A percentile compares a stretch with the other conserved stretches of the same genome.
Conservation (phyloP, 2,329 filamentous ascomycete genomes). For the Dactylellina sp. region DNA sequence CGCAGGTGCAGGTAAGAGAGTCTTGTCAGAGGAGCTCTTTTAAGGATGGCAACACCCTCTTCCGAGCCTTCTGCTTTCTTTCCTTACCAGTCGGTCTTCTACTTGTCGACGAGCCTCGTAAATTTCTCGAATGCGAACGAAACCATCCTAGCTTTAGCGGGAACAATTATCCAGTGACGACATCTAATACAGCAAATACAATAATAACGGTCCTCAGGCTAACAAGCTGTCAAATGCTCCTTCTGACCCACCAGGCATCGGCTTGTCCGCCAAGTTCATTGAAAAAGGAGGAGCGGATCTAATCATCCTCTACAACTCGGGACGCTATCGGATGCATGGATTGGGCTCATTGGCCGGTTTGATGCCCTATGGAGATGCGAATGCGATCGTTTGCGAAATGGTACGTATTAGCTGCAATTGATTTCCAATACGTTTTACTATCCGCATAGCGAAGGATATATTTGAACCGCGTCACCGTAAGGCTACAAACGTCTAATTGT, state of each 20-base stretch:
- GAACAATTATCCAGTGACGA: too few species aligned
- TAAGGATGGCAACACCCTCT: neutral
- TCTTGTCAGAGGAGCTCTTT: neutral
- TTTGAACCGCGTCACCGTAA: too few species aligned
- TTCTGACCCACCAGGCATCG: constrained; percentile 69
- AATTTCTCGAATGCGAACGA: too few species aligned
- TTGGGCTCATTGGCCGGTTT: constrained; percentile 74
- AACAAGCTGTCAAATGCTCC: constrained; percentile 4
- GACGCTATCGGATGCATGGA: constrained; percentile 79
- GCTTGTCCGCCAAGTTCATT: constrained; percentile 77
- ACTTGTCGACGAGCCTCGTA: too few species aligned
- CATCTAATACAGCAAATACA: too few species aligned
- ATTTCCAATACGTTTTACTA: too few species aligned
- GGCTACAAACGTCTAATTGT: neutral
- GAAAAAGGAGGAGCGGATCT: constrained; percentile 76
- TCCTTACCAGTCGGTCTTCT: too few species aligned
- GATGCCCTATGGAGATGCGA: constrained; percentile 49
- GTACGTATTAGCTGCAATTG: constrained; percentile 61
- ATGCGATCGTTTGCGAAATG: constrained; percentile 67
- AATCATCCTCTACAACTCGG: constrained; percentile 79
- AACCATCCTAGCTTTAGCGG: too few species aligned
- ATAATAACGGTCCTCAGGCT: too few species aligned
- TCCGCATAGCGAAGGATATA: too few species aligned
- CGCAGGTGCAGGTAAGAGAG: constrained; percentile 33
- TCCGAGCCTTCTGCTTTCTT: too few species aligned